Base-by-base conservation (phyloP, 2,329 filamentous ascomycete genomes). In the Fusarium pseudonygamai region DNA sequence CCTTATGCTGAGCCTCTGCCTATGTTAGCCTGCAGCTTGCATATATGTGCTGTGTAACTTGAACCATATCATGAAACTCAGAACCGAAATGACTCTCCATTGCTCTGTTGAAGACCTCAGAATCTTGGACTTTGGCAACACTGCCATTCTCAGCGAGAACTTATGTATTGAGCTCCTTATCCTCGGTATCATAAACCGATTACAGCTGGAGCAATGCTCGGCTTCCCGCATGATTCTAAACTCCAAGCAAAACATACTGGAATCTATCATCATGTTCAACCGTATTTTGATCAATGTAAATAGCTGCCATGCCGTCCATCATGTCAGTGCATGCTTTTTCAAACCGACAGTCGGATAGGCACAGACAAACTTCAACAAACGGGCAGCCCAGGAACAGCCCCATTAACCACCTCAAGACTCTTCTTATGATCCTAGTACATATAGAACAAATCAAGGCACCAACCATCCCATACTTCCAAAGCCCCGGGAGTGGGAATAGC, bases 201-300 rank as follows among this genome's bases (percentile, higher is more conserved):
- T 46, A 53, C 46, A 24, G 61, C 47, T 64, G 47, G 30, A 69
- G 52, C 22, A 63, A 60, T 58, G 45, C 36, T 58, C 69, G 72
- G 72, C 47, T 60, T 67, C 56, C 64, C 56, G 61, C 66, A 71
- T 61, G 18, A 13, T 68, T 60, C 59, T 46, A 36, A 58, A 30
- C 56, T 37, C 56, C 20, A 58, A 73, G 57, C 39, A 52, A 34
- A 69, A 55, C 40, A 57, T 30, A 36, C 28, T 34, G 40, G 40
- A 55, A 24, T 42, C 28, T 28, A 36, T 28, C 22, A 30, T 42
- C 7, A 53, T 60, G 46, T 20, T 34, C 34, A 22, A 20, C n/a
- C 4, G 45, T 22, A 16, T 13, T 24, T 42, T 20, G 15, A 28
- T n/a, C 30, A 22, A 43, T 43, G 57, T 34, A n/a, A 60, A 47